These are phyloP conservation scores for Malassezia vespertilionis DNA, from an alignment of 1,284 basidiomycete genomes.

Conservation along the genomic window DNA sequence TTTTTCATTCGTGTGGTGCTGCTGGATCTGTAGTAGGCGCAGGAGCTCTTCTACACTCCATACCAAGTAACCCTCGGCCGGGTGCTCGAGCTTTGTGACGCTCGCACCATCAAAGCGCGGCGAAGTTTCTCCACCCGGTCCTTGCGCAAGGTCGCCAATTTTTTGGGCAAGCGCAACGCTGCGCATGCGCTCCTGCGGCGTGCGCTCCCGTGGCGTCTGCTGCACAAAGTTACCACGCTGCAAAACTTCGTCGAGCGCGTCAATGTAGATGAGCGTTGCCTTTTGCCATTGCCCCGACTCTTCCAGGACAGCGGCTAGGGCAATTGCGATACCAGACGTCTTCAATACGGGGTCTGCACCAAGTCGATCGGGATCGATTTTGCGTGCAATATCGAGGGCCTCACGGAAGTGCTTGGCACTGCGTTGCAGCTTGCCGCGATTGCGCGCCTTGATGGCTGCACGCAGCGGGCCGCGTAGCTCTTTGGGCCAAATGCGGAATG, in stretches of 20 bases:
- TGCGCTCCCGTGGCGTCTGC: background rate
- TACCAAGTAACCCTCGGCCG: slow-evolving; percentile 38
- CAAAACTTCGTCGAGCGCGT: slow-evolving; percentile 34
- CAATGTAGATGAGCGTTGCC: slow-evolving; percentile 26
- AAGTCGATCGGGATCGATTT: slow-evolving; percentile 13
- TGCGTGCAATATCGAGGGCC: slow-evolving; percentile 26
- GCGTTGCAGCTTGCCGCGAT: slow-evolving; percentile 31
- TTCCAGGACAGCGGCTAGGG: slow-evolving; percentile 39
- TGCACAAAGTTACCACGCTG: slow-evolving; percentile 13
- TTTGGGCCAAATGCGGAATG: slow-evolving; percentile 45
- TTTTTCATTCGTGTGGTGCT: background rate
- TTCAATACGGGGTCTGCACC: slow-evolving; percentile 34
- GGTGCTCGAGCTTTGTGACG: slow-evolving; percentile 19
- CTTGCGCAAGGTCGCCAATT: slow-evolving; percentile 31
- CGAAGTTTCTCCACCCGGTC: slow-evolving; percentile 19
- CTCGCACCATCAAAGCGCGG: slow-evolving; percentile 14
- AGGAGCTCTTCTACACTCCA: slow-evolving; percentile 47
- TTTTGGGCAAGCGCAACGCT: slow-evolving; percentile 39
- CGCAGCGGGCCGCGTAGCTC: slow-evolving; percentile 42
- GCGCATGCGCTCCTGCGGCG: slow-evolving; percentile 29
- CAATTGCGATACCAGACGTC: slow-evolving; percentile 44
- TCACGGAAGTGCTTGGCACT: slow-evolving; percentile 35
- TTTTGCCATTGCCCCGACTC: slow-evolving; percentile 22
- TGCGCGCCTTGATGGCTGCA: slow-evolving; percentile 38
- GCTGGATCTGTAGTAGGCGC: slow-evolving; percentile 15